Evolutionary conservation across 2,329 filamentous ascomycete genomes (phyloP).

Genomic region (Sphaerulina vaccinii): DNA sequence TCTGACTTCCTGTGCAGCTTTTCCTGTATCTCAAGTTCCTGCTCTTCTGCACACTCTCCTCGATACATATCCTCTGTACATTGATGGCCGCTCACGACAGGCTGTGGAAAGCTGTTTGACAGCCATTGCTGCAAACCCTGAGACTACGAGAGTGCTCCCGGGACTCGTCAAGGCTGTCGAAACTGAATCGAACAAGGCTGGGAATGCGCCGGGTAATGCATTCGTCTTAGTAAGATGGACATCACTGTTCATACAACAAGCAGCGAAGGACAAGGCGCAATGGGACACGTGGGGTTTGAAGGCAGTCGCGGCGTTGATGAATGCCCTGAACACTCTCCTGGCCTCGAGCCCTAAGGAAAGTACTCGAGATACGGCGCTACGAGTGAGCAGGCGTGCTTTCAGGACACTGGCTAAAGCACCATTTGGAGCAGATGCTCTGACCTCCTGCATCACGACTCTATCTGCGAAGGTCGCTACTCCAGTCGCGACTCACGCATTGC

Average conservation of each 20-base stretch:
- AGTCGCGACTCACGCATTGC: conserved; percentile 67
- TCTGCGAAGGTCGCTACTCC: conserved; percentile 66
- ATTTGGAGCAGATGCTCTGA: conserved; percentile 61
- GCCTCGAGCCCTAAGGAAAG: conserved; percentile 62
- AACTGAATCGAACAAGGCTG: conserved; percentile 71
- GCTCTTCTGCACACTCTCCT: conserved; percentile 68
- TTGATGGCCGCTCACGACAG: conserved; percentile 78
- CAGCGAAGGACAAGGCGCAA: conserved; percentile 57
- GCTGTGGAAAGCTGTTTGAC: conserved; percentile 79
- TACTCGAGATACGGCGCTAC: conserved; percentile 70
- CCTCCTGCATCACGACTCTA: conserved; percentile 63
- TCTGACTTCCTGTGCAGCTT: conserved; percentile 22
- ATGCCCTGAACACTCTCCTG: conserved; percentile 74
- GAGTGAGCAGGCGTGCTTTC: conserved; percentile 75
- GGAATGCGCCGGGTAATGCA: conserved; percentile 74
- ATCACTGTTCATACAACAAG: conserved; percentile 71
- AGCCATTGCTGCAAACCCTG: conserved; percentile 60
- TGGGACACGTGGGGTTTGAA: conserved; percentile 67
- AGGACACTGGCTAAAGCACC: conserved; percentile 67
- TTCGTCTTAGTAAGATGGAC: conserved; percentile 93
- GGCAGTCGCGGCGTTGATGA: conserved; percentile 67
- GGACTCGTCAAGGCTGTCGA: conserved; percentile 67
- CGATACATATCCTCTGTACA: conserved; percentile 81
- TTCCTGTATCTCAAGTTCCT: conserved; percentile 27
- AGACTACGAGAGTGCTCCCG: conserved; percentile 58